phyloP scores from a whole-genome alignment of 2,329 filamentous ascomycete genomes.

The Sphaerulina musiva region DNA sequence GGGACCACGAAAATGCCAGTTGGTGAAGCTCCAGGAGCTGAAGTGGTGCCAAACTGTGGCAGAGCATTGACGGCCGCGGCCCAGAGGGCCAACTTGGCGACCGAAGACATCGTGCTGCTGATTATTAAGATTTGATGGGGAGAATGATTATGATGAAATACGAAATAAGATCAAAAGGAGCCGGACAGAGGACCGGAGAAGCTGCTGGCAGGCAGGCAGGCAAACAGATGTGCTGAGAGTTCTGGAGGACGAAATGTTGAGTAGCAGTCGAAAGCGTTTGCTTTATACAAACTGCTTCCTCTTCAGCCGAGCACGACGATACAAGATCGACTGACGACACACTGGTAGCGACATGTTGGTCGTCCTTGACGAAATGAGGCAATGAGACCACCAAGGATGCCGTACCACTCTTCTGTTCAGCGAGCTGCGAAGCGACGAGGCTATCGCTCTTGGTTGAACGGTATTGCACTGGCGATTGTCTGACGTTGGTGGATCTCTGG shows the following conservation, averaged over 20 bases:
- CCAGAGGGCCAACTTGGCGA: slow-evolving; percentile 3
- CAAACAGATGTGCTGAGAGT: not conserved
- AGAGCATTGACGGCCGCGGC: slow-evolving; percentile 5
- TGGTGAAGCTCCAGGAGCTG: not conserved
- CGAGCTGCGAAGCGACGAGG: not conserved
- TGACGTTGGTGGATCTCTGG: slow-evolving; percentile 3
- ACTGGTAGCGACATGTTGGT: not conserved
- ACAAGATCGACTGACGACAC: not conserved
- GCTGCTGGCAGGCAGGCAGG: not conserved
- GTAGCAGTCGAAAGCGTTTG: not conserved
- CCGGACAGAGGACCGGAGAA: not conserved
- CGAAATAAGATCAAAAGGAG: not conserved
- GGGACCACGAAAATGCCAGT: not conserved
- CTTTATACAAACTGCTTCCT: slow-evolving; percentile 5
- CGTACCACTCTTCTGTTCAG: not conserved
- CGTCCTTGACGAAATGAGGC: slow-evolving; percentile 1
- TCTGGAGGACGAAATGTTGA: not conserved
- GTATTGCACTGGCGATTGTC: not conserved
- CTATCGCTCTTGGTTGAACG: not conserved
- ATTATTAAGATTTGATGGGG: not conserved
- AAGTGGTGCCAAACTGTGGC: slow-evolving; percentile 4
- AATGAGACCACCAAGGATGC: slow-evolving; percentile 6
- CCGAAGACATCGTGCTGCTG: slow-evolving; percentile 2
- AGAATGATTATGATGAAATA: not conserved
- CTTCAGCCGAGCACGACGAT: not conserved